Evolutionary conservation across 176 grass and related monocot genomes (phyloP).

Genomic region (Rhynchospora pubera): DNA sequence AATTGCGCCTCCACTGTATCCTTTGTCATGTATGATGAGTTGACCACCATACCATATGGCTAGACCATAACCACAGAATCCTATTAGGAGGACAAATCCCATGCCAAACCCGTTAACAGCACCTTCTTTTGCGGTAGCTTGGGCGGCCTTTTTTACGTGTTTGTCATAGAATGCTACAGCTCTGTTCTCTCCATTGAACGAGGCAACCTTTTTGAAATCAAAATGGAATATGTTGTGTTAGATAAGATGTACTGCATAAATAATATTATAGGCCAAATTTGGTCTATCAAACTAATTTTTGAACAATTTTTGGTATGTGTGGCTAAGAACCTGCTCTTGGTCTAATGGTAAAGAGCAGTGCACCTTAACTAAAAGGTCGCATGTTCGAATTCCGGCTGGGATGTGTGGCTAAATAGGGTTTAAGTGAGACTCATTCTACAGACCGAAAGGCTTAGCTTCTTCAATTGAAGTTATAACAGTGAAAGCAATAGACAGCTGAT

Average conservation of each 20-base stretch:
- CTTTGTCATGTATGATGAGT: slow-evolving; percentile 1
- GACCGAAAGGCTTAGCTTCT: too few species aligned
- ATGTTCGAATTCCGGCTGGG: too few species aligned
- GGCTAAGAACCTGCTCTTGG: too few species aligned
- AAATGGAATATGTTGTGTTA: background rate
- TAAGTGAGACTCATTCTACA: background rate
- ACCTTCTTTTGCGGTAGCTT: slow-evolving; percentile 18
- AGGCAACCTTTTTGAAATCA: slow-evolving; percentile 14
- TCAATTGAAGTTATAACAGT: too few species aligned
- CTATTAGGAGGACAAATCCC: slow-evolving; percentile 15
- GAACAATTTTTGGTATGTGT: too few species aligned
- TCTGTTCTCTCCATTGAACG: slow-evolving; percentile 11
- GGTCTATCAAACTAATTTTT: background rate
- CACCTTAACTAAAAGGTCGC: too few species aligned
- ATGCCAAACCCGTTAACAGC: slow-evolving; percentile 12
- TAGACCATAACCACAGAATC: slow-evolving; percentile 4
- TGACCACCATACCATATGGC: slow-evolving; percentile 21
- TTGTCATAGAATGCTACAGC: background rate
- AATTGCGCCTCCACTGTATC: slow-evolving; percentile 13
- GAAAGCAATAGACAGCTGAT: background rate
- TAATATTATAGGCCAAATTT: background rate
- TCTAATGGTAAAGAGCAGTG: too few species aligned
- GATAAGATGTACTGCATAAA: background rate
- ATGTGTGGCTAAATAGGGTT: too few species aligned
- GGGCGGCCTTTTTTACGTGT: background rate